Percentiles rank a stretch among this genome's conserved stretches.
Evolutionary conservation across 1,139 yeast genomes (phyloP).

Genomic region (Diutina neorugosa): DNA sequence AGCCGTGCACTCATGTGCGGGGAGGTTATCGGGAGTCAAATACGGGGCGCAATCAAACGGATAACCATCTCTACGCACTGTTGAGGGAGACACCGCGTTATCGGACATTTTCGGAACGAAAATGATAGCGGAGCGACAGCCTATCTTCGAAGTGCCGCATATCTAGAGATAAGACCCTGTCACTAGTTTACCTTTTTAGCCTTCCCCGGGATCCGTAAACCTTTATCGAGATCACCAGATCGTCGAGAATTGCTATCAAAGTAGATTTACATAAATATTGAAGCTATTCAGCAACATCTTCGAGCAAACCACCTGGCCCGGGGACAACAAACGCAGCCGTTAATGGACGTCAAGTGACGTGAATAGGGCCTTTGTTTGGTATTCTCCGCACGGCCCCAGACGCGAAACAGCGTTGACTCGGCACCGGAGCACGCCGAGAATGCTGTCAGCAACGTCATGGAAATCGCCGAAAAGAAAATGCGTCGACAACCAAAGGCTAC

Average conservation of each 20-base stretch:
- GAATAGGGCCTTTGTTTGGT: not conserved
- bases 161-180: not conserved
- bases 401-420: not conserved
- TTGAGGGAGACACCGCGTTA: not conserved
- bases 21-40: not conserved
- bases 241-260: too few relatives aligned
- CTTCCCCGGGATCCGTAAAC: not conserved
- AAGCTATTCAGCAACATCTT: not conserved
- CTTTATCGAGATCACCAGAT: not conserved
- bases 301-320: not conserved
- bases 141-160: not conserved
- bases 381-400: not conserved
- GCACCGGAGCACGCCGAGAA: not conserved
- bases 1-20: not conserved
- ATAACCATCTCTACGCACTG: not conserved
- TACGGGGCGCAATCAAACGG: not conserved
- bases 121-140: not conserved
- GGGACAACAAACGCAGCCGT: not conserved
- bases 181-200: not conserved
- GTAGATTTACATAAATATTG: too few relatives aligned
- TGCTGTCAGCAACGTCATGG: not conserved
- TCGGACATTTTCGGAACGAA: not conserved
- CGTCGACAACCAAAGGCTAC: not conserved
- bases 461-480: not conserved
- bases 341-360: not conserved